These are phyloP conservation scores for Hypericum androsaemum DNA, from an alignment of 345 rosid species.

Conservation along the genomic window DNA sequence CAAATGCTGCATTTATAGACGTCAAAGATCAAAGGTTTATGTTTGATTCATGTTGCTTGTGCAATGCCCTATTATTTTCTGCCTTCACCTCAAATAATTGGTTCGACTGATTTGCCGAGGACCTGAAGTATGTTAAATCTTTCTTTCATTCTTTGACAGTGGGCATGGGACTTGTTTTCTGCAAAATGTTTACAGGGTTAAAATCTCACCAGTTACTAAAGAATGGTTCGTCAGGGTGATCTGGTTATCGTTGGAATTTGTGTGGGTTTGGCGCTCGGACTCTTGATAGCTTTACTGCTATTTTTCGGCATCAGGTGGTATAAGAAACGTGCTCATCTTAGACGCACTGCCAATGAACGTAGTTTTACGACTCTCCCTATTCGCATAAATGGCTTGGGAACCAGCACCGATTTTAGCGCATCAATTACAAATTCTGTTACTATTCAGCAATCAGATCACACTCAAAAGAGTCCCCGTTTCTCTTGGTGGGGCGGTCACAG, in stretches of 20 bases:
- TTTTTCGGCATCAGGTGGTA: constrained; percentile 61
- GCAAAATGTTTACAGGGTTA: constrained; percentile 38
- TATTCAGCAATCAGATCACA: constrained; percentile 19
- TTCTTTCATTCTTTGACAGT: constrained; percentile 12
- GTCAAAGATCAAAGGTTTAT: too few species aligned
- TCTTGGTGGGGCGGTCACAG: constrained; percentile 51
- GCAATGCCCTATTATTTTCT: too few species aligned
- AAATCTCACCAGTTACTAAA: constrained; percentile 29
- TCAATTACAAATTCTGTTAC: constrained; percentile 36
- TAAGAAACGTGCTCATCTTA: constrained; percentile 39
- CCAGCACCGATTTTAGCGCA: constrained; percentile 63
- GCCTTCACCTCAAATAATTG: too few species aligned
- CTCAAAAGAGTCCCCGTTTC: constrained; percentile 33
- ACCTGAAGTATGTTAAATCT: background rate
- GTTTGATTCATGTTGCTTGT: too few species aligned
- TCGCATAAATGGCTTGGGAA: constrained; percentile 54
- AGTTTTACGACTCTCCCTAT: constrained; percentile 52
- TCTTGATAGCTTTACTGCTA: constrained; percentile 57
- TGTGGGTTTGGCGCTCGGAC: constrained; percentile 67
- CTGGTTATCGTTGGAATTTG: constrained; percentile 57
- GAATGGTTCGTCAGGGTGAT: constrained; percentile 41
- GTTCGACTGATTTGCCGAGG: too few species aligned
- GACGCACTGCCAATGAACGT: constrained; percentile 41
- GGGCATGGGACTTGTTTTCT: constrained; percentile 21
- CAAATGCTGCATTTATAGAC: too few species aligned